Base-by-base conservation (phyloP, 2,329 filamentous ascomycete species). In the Fonsecaea monophora region DNA sequence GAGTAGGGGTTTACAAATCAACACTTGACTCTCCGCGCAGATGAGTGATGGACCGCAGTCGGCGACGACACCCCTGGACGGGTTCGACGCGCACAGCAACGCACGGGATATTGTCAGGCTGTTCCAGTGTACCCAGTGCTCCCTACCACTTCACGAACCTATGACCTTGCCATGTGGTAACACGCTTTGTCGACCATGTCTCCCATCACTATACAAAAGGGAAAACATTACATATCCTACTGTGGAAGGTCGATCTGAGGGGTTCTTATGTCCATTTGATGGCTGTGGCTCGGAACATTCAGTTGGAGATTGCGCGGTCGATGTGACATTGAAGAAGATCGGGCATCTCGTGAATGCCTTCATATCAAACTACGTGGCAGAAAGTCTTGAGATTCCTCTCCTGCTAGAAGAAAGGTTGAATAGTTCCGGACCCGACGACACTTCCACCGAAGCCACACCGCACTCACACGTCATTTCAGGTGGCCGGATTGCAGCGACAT, bases 151-250 rank as follows among this genome's bases (percentile, higher is more conserved):
- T 35, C 82, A 80, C 54, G 83, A 87, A 8, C 91, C 93, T 4
- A 84, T 92, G 64, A 91, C 91, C 0, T 81, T 97, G 4, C 92
- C 93, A 4, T 97, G 94, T 76, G 92, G 93, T 34, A 87, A 90
- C 74, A 89, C 89, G 10, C 78, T 96, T 10, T 97, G 94, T 79
- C 88, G 85, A 73, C 77, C 78, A 58, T 97, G 94, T 77, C 79
- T 96, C 1, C 93, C 93, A 1, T 79, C 86, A 55, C 79, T 88
- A 2, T 86, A 89, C 73, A 77, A 83, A 15, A 86, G 92, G 53
- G 81, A 82, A 56, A 87, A 92, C 68, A 91, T 96, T 65, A 90
- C 92, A 1, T 96, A 94, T 77, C 92, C 92, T 0, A 87, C 87
- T 15, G 84, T 84, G 1, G 85, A 88, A 6, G 87, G 86, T 50